Conservation (phyloP, 2,329 filamentous ascomycete species). For the Dactylellina drechsleri region DNA sequence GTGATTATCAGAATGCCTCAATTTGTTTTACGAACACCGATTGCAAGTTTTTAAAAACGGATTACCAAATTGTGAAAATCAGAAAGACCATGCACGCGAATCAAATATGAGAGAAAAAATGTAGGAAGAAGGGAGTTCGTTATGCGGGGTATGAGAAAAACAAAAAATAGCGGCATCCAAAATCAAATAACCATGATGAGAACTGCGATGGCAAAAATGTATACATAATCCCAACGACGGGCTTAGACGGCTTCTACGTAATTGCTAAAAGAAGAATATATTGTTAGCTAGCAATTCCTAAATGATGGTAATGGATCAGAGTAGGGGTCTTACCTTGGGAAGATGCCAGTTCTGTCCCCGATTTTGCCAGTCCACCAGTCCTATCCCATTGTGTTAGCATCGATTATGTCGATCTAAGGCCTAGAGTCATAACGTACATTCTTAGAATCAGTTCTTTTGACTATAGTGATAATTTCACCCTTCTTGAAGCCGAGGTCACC, state of each 20-base stretch:
- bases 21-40: no score
- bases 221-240: neutral
- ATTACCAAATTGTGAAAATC: no score
- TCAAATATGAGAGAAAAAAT: neutral
- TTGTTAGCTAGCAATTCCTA: constrained; percentile 19
- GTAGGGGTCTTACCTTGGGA: constrained; percentile 74
- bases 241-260: constrained; percentile 57
- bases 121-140: neutral
- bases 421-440: constrained; percentile 68
- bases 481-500: constrained; percentile 97
- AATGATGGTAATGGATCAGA: neutral
- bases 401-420: no score
- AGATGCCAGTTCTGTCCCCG: constrained; percentile 85
- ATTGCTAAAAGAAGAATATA: constrained; percentile 55
- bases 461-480: constrained; percentile 91
- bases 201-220: neutral
- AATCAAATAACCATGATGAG: no score
- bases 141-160: neutral
- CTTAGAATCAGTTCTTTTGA: constrained; percentile 92
- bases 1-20: no score
- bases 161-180: neutral
- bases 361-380: constrained; percentile 81
- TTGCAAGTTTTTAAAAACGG: no score
- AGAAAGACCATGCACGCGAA: neutral
- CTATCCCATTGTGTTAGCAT: constrained; percentile 26